Base-by-base conservation (phyloP, 108 stramenopile species). In the Cyclostephanos invisitatus region DNA sequence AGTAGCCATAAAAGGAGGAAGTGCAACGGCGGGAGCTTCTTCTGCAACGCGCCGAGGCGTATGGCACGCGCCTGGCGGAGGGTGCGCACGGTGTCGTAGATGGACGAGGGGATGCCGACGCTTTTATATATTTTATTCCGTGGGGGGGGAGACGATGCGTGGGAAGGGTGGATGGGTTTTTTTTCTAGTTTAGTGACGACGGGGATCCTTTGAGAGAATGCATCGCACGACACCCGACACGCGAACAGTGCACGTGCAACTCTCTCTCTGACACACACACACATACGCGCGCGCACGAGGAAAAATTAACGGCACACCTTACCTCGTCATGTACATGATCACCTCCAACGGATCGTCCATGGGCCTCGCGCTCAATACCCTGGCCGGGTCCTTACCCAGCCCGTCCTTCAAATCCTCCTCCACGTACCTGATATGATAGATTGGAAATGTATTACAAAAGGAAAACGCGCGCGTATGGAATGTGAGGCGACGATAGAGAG, bases 311-410 rank as follows among this genome's bases (percentile, higher is more conserved):
- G n/a, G 7, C 20, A 18, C 14, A 35, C 65, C 65, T 47, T 7
- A 74, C 73, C 73, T 75, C 37, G 94, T 95, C 74, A 94, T 53
- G 64, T 93, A 96, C 89, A 96, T 83, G 73, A 94, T 91, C 20
- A 78, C 69, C 69, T 96, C 95, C 70, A 96, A 66, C 8, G 95
- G 95, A 81, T 96, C 95, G 69, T 93, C 92, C 40, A 88, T 78
- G 4, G 92, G 92, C 59, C 91, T 70, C 0, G 88, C 82, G 67
- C 81, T 80, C 42, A 96, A 51, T 12, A 92, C 58, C 24, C 73
- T 66, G 20, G 91, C 89, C 14, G 94, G 94, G 68, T 90, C 88
- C 28, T 79, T 75, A 54, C 85, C 76, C 56, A 91, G 65, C 25
- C 75, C 68, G 37, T 81, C 67, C 44, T 84, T 83, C 57, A 93